phyloP scores from a whole-genome alignment of 2,329 filamentous ascomycete species.

The Hymenotorrendiella dingleyae region DNA sequence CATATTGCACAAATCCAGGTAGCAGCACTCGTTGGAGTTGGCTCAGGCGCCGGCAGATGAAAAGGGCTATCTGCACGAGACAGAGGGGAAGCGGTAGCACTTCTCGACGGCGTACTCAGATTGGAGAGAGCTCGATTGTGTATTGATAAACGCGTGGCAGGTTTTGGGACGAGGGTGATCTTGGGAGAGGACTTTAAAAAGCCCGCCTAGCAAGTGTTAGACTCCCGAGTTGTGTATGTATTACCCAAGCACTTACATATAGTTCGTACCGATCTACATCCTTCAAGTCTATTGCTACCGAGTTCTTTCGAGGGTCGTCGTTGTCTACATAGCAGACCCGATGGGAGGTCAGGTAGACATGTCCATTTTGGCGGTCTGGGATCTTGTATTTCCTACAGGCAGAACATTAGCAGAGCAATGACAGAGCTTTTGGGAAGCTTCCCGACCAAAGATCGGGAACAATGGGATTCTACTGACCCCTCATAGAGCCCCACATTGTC shows the following conservation, averaged over 20 bases:
- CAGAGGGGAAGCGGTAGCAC: conserved; percentile 41
- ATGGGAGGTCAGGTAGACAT: conserved; percentile 94
- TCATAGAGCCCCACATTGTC: conserved; percentile 97
- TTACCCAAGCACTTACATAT: conserved; percentile 51
- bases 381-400: conserved; percentile 81
- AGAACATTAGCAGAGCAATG: too few species aligned
- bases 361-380: conserved; percentile 86
- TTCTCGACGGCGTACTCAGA: conserved; percentile 41
- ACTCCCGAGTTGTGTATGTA: neutral
- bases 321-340: conserved; percentile 93
- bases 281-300: conserved; percentile 79
- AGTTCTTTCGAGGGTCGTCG: conserved; percentile 75
- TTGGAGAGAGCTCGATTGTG: conserved; percentile 46
- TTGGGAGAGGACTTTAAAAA: conserved; percentile 95
- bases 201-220: conserved; percentile 54
- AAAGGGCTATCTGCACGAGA: conserved; percentile 38
- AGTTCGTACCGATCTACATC: conserved; percentile 88
- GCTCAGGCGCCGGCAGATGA: conserved; percentile 39
- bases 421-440: too few species aligned
- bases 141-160: conserved; percentile 58
- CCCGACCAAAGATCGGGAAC: too few species aligned
- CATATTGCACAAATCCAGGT: conserved; percentile 97
- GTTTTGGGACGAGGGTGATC: conserved; percentile 81
- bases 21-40: conserved; percentile 50
- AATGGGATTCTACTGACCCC: conserved; percentile 76